Evolutionary conservation across 371 early-diverging fungal genomes (phyloP).

Genomic region (Apophysomyces variabilis): DNA sequence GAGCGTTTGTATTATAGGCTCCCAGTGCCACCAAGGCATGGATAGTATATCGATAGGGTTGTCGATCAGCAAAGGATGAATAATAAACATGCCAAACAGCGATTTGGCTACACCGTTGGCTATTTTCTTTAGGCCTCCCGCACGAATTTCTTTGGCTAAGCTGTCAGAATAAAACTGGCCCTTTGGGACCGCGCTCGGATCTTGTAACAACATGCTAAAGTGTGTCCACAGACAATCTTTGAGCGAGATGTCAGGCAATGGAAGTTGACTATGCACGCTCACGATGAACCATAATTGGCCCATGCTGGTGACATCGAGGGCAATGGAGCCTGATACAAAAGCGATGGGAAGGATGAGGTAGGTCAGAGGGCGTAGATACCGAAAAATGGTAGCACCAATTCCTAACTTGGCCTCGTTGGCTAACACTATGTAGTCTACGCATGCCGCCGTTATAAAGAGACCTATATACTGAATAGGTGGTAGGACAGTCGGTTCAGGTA

Average conservation of each 20-base stretch:
- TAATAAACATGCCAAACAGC: slow-evolving; percentile 12
- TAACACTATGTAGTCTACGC: background rate
- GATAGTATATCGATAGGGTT: slow-evolving; percentile 18
- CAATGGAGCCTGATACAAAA: background rate
- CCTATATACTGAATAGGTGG: background rate
- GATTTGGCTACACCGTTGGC: slow-evolving; percentile 28
- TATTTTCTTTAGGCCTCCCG: slow-evolving; percentile 20
- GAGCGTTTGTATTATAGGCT: slow-evolving; percentile 23
- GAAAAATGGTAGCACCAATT: background rate
- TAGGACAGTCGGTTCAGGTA: background rate
- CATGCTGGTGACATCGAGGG: background rate
- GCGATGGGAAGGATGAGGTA: background rate
- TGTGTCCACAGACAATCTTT: background rate
- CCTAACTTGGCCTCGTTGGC: background rate
- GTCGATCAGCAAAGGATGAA: slow-evolving; percentile 26
- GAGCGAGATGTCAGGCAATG: background rate
- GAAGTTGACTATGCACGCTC: background rate
- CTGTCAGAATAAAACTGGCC: background rate
- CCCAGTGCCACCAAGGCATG: slow-evolving; percentile 27
- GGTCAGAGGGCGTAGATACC: background rate
- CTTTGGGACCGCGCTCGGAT: background rate
- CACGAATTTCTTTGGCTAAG: background rate
- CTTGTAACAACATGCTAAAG: background rate
- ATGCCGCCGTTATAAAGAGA: background rate
- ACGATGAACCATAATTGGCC: background rate